Evolutionary conservation across 768 basidiomycete species (phyloP).

Genomic region (Suillus placidus): DNA sequence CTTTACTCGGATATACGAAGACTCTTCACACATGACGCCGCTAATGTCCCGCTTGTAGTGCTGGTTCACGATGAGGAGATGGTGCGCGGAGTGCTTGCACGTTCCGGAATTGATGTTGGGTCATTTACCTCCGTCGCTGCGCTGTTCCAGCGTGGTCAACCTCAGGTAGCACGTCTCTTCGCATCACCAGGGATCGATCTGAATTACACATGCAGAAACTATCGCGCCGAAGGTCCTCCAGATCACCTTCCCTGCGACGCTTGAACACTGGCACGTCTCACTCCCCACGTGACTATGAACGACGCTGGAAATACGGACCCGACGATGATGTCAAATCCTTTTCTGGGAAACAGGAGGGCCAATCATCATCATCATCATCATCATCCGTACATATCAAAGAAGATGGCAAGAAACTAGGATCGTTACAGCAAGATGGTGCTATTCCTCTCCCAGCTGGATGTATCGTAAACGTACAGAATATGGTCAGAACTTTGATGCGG

Average conservation of each 20-base stretch:
- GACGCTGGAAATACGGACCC: not conserved
- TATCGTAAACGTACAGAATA: constrained; percentile 44
- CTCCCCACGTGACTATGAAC: constrained; percentile 2
- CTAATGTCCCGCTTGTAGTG: constrained; percentile 42
- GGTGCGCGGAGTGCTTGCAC: constrained; percentile 41
- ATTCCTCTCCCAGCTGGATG: constrained; percentile 29
- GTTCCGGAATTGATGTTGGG: constrained; percentile 45
- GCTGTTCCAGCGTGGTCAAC: constrained; percentile 16
- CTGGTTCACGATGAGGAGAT: constrained; percentile 49
- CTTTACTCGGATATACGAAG: constrained; percentile 21
- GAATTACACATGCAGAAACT: constrained; percentile 14
- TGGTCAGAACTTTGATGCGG: constrained; percentile 45
- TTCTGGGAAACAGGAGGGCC: constrained; percentile 4
- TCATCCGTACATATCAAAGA: not conserved
- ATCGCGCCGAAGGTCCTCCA: constrained; percentile 10
- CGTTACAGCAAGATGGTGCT: not conserved
- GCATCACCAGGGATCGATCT: not conserved
- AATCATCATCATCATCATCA: not conserved
- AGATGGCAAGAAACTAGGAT: not conserved
- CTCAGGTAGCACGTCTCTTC: constrained; percentile 9
- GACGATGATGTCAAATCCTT: constrained; percentile 2
- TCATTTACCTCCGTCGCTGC: constrained; percentile 40
- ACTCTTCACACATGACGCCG: constrained; percentile 24
- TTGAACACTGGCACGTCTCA: not conserved
- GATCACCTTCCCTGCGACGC: constrained; percentile 15